Evolutionary conservation across 306 rosid species (phyloP), one percentile per base, ranked within the genome.

Genomic region (Vachellia pachyceras): DNA sequence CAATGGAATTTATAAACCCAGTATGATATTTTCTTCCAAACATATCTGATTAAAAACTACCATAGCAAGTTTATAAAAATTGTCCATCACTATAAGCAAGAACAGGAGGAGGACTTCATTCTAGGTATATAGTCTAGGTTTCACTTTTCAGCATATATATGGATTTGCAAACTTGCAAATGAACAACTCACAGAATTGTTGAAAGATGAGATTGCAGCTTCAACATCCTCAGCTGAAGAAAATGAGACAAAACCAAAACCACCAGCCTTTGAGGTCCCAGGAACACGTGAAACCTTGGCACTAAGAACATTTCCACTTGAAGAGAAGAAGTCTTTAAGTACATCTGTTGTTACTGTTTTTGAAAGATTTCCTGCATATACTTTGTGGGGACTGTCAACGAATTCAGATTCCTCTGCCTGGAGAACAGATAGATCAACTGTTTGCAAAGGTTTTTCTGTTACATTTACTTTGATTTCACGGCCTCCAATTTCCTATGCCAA

Each of bases 291-390:
- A 80, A 95, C 93, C 87, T 95, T 95, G 76, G 98, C 92, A 79
- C 99, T 77, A 69, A 95, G 92, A 81, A 86, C 99, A 42, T 88
- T 88, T 73, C 89, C 98, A 84, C 86, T 91, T 75, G 87, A 89
- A 15, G 97, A 90, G 80, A 95, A 95, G 6, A 90, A 89, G 37
- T 47, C 85, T 76, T 88, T 88, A 23, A 95, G 97, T 14, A 49
- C 68, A 54, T 93, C 98, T 0, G 92, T 83, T 54, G 96, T 93
- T 39, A 95, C 98, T 39, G 87, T 78, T 86, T 89, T 95, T 55
- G 93, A 94, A 73, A 95, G 86, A 86, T 95, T 95, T 83, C 99
- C 99, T n/a, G 93, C 93, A 69, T 95, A 93, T 18, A 95, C 94
- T 80, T 95, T 95, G 93, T 91, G 87, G 72, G 98, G 97, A 83